Conservation (phyloP, 2,329 filamentous ascomycete species). For the Stylonectria norvegica region DNA sequence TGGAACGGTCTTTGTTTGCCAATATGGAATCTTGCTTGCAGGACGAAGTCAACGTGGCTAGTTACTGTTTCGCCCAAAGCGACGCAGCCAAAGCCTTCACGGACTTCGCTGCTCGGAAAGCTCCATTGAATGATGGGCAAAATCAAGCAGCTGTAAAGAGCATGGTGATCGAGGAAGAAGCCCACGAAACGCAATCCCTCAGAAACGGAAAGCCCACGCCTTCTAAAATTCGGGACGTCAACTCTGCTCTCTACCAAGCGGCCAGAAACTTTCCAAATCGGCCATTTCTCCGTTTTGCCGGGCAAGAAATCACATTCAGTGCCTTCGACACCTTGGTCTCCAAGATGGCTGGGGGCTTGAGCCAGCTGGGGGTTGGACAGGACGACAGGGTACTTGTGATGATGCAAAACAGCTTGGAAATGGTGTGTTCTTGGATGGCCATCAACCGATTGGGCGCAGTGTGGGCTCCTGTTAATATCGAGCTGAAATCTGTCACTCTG, state of each 20-base stretch:
- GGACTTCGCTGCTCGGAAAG: slow-evolving; percentile 1
- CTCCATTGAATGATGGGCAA: background rate
- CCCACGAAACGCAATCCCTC: background rate
- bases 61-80: slow-evolving; percentile 6
- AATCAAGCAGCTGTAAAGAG: background rate
- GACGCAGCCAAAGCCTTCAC: slow-evolving; percentile 4
- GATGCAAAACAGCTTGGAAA: slow-evolving; percentile 5
- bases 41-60: slow-evolving; percentile 5
- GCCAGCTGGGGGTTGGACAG: background rate
- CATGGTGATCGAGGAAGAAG: background rate
- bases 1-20: slow-evolving; percentile 2
- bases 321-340: background rate
- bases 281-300: slow-evolving; percentile 4
- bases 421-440: slow-evolving; percentile 2
- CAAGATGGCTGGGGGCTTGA: slow-evolving; percentile 1
- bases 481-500: slow-evolving; percentile 5
- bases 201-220: background rate
- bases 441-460: slow-evolving; percentile 6
- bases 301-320: slow-evolving; percentile 1
- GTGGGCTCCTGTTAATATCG: slow-evolving; percentile 7
- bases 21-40: slow-evolving; percentile 4
- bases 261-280: background rate
- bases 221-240: slow-evolving; percentile 1
- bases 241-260: background rate
- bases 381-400: slow-evolving; percentile 3